Base-by-base conservation (phyloP, 805 yeast species). In the Torulaspora indica region DNA sequence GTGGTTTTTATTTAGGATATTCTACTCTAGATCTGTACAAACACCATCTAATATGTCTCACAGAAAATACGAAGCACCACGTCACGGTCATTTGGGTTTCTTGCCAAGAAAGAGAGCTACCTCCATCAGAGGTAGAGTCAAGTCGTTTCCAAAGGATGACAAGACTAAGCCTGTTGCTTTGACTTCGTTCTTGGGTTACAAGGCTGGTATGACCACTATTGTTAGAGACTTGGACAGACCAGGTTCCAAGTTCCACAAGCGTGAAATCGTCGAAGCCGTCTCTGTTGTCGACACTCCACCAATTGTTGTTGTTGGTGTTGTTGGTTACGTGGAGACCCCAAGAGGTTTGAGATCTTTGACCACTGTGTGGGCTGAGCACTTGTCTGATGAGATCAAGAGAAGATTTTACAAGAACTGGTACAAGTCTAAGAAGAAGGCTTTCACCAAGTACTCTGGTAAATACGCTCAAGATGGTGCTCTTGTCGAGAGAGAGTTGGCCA, bases 331-430 rank as follows among this genome's bases (percentile, higher is more conserved):
- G 70, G 98, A 91, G 81, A 90, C 98, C 68, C 98, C 98, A 79
- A 90, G 97, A 82, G 98, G 98, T 79, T 82, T 93, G 72, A 89
- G 98, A 79, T 88, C 98, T 57, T 84, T 93, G 75, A 88, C 98
- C 75, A 93, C 98, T 70, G 98, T 93, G 73, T 93, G 98, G 98
- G 98, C 98, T 70, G 98, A 93, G 82, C 98, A 93, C 79, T 82
- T 93, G 72, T 85, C 96, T 69, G 98, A 93, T 73, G 98, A 93
- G 78, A 82, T 93, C 76, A 91, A 84, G 86, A 88, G 98, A 83
- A 88, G 97, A 82, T 93, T 93, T 96, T 93, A 93, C 96, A 93
- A 90, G 88, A 93, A 91, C 96, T 93, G 98, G 98, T 93, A 87
- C 96, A 90, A 90, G 84, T 84, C 96, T 65, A 93, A 93, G 91